Conservation (phyloP, 805 yeast genomes). For the Saccharomycopsis fodiens region DNA sequence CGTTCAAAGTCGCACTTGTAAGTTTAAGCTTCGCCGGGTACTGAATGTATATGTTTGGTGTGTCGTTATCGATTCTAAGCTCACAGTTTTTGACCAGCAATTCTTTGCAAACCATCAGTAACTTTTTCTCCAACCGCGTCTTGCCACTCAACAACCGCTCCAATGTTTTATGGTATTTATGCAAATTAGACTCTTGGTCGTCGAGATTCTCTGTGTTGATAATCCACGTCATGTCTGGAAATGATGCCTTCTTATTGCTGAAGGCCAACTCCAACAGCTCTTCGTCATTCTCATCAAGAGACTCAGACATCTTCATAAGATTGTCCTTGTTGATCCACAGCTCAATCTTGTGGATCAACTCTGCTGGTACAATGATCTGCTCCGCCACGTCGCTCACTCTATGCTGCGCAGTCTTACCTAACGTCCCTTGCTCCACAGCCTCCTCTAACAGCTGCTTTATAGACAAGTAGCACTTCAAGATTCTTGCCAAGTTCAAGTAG, state of each 20-base stretch:
- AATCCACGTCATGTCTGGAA: conserved; percentile 27
- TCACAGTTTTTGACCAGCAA: conserved; percentile 14
- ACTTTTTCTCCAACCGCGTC: conserved; percentile 18
- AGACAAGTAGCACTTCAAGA: conserved; percentile 55
- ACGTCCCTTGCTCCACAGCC: conserved; percentile 36
- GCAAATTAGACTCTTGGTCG: conserved; percentile 23
- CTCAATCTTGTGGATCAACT: conserved; percentile 36
- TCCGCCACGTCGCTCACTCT: conserved; percentile 25
- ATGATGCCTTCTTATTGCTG: conserved; percentile 7
- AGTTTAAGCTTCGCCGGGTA: conserved; percentile 11
- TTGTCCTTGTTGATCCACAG: conserved; percentile 35
- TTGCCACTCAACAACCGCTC: conserved; percentile 26
- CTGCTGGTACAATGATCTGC: conserved; percentile 32
- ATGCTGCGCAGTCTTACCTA: conserved; percentile 20
- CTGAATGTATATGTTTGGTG: conserved; percentile 19
- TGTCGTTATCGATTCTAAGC: conserved; percentile 18
- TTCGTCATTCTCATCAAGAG: conserved; percentile 21
- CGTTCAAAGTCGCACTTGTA: conserved; percentile 2
- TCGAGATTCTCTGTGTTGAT: conserved; percentile 29
- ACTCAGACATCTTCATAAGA: conserved; percentile 18
- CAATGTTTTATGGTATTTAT: conserved; percentile 30
- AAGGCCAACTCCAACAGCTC: conserved; percentile 15
- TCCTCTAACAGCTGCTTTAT: conserved; percentile 54
- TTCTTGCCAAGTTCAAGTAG: conserved; percentile 11
- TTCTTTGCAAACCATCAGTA: conserved; percentile 2